Percentiles rank a stretch among this genome's conserved stretches.
Evolutionary conservation across 2,329 filamentous ascomycete species (phyloP).

Genomic region (Ciborinia camelliae): DNA sequence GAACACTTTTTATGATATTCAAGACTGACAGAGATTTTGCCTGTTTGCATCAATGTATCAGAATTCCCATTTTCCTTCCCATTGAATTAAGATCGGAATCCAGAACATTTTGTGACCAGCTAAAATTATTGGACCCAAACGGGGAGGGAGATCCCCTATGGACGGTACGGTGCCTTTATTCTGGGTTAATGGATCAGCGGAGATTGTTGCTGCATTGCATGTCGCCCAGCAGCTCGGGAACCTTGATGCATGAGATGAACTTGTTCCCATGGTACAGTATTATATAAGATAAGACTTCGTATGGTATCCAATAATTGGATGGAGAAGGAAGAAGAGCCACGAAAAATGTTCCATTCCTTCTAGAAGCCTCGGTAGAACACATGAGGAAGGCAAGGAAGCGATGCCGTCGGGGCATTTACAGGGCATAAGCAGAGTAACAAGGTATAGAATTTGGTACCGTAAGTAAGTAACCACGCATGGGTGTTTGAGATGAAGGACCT

Average conservation of each 20-base stretch:
- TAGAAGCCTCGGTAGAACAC: slow-evolving; percentile 21
- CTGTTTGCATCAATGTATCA: slow-evolving; percentile 7
- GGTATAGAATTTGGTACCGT: neutral
- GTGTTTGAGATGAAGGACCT: slow-evolving; percentile 18
- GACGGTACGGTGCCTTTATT: slow-evolving; percentile 14
- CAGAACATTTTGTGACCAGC: slow-evolving; percentile 5
- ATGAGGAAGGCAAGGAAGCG: slow-evolving; percentile 15
- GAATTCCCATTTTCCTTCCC: neutral
- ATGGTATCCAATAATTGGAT: slow-evolving; percentile 11
- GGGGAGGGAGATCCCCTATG: slow-evolving; percentile 11
- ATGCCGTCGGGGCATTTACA: slow-evolving; percentile 11
- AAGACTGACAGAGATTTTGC: neutral
- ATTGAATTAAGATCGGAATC: slow-evolving; percentile 1
- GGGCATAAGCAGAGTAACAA: slow-evolving; percentile 6
- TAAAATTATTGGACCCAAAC: slow-evolving; percentile 4
- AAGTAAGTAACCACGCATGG: neutral
- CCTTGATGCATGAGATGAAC: slow-evolving; percentile 15
- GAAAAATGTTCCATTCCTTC: slow-evolving; percentile 15
- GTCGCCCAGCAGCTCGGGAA: slow-evolving; percentile 17
- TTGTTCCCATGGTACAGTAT: neutral
- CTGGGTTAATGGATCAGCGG: slow-evolving; percentile 1
- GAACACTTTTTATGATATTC: neutral
- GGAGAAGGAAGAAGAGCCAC: neutral
- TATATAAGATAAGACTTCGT: slow-evolving; percentile 13
- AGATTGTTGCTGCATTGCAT: slow-evolving; percentile 19